Evolutionary conservation across 257 asterid species (phyloP).

Genomic region (Solanum megistacrolobum): DNA sequence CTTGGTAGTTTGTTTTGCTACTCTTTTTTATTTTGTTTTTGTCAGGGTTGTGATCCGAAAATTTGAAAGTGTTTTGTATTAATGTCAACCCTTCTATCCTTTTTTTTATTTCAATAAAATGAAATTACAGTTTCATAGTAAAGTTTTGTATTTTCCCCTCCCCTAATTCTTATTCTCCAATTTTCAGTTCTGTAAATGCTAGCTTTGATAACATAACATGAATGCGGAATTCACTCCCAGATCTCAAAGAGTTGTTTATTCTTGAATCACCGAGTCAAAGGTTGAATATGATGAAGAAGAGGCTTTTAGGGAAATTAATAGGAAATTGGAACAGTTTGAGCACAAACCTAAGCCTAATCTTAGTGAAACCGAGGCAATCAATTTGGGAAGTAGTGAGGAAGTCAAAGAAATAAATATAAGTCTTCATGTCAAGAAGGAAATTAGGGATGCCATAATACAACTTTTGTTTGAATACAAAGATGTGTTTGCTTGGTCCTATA

Average conservation of each 20-base stretch:
- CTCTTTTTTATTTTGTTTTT: too few relatives aligned
- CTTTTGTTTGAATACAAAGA: not conserved
- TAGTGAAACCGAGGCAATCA: not conserved
- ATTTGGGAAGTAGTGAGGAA: not conserved
- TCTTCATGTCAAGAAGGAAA: not conserved
- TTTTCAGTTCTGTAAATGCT: not conserved
- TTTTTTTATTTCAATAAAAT: too few relatives aligned
- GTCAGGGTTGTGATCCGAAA: not conserved
- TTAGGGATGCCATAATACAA: not conserved
- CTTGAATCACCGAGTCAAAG: not conserved
- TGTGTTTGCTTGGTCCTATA: not conserved
- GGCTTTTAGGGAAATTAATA: not conserved
- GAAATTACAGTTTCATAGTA: too few relatives aligned
- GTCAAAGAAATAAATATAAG: not conserved
- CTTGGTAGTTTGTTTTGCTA: too few relatives aligned
- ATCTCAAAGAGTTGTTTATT: not conserved
- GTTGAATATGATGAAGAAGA: not conserved
- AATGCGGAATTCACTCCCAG: not conserved
- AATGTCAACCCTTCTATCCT: not conserved
- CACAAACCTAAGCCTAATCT: not conserved
- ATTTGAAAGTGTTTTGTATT: too few relatives aligned
- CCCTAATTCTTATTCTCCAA: not conserved
- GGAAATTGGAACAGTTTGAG: not conserved
- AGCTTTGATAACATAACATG: not conserved
- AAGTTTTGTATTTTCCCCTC: not conserved